Conservation (phyloP, 169 alveolate genomes). For the Cryptosporidium viatorum region DNA sequence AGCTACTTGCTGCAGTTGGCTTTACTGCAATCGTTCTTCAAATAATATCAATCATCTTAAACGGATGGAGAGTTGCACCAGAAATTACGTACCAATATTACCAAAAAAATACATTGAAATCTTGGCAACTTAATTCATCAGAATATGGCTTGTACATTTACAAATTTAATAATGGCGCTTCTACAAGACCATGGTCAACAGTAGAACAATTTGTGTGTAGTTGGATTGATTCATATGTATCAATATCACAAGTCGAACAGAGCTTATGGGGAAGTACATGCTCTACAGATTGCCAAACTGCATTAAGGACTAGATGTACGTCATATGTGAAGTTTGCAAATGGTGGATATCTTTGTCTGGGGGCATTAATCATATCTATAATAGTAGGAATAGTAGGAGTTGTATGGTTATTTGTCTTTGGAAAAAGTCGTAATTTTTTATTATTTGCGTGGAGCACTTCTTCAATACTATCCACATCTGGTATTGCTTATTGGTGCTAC, state of each 20-base stretch:
- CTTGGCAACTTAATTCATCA: slow-evolving; percentile 55
- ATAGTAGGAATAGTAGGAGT: slow-evolving; percentile 70
- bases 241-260: slow-evolving; percentile 61
- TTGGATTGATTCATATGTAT: slow-evolving; percentile 68
- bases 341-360: slow-evolving; percentile 72
- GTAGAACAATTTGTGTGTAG: slow-evolving; percentile 69
- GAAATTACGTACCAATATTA: slow-evolving; percentile 60
- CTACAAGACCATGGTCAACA: slow-evolving; percentile 75
- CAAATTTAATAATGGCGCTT: slow-evolving; percentile 59
- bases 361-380: slow-evolving; percentile 62
- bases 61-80: slow-evolving; percentile 73
- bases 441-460: slow-evolving; percentile 75
- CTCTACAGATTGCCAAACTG: slow-evolving; percentile 70
- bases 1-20: slow-evolving; percentile 54
- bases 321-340: slow-evolving; percentile 64
- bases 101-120: slow-evolving; percentile 23
- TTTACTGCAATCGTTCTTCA: slow-evolving; percentile 66
- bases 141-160: slow-evolving; percentile 60
- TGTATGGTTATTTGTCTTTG: slow-evolving; percentile 71
- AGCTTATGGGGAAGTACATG: slow-evolving; percentile 72
- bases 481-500: slow-evolving; percentile 65
- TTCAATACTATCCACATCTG: slow-evolving; percentile 54
- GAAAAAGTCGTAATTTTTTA: slow-evolving; percentile 66
- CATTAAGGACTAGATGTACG: slow-evolving; percentile 72
- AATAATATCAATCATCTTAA: slow-evolving; percentile 55